These are phyloP conservation scores for Penicillium arizonense DNA, from an alignment of 495 filamentous ascomycete genomes.

Conservation along the genomic window DNA sequence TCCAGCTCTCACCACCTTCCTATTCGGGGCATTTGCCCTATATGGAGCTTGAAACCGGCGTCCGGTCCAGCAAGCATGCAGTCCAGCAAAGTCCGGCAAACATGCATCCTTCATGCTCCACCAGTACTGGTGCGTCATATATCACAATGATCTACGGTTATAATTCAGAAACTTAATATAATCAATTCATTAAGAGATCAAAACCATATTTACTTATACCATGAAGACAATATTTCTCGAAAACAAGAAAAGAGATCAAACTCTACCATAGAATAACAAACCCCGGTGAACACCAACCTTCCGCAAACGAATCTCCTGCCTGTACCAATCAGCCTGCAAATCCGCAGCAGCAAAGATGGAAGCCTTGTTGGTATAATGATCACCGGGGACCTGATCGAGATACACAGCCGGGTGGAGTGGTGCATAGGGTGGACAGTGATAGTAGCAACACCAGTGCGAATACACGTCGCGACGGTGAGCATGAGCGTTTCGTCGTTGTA, in stretches of 20 bases:
- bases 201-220: no score
- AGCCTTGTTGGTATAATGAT: conserved; percentile 2
- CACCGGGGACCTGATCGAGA: conserved; percentile 6
- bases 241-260: no score
- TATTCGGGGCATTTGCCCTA: no score
- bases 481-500: background rate
- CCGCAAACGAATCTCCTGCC: conserved; percentile 1
- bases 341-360: conserved; percentile 4
- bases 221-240: no score
- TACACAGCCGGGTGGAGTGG: background rate
- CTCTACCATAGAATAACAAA: background rate
- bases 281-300: background rate
- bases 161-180: no score
- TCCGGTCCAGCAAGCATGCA: no score
- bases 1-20: no score
- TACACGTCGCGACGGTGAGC: background rate
- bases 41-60: no score
- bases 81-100: no score
- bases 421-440: background rate
- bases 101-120: no score
- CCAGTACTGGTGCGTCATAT: no score
- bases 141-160: no score
- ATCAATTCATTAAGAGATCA: background rate
- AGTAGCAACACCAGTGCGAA: background rate
- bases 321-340: conserved; percentile 5